Base-by-base conservation (phyloP, 2,329 filamentous ascomycete species). In the Curvularia hawaiiensis region DNA sequence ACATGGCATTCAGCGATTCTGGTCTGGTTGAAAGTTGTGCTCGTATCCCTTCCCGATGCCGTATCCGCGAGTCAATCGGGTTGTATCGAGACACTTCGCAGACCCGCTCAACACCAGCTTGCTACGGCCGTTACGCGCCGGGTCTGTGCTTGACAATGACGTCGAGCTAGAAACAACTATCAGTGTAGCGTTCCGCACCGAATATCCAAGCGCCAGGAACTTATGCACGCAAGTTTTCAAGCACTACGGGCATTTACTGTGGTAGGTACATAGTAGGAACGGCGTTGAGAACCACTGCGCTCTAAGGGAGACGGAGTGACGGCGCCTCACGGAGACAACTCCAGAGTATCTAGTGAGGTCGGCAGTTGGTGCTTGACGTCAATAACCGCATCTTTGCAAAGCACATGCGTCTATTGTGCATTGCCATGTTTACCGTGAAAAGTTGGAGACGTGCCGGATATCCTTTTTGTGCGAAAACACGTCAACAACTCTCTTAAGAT, bases 271-370 rank as follows among this genome's bases (percentile, higher is more conserved):
- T 52, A 35, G 16, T 38, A 20, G 28, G 20, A 56, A 47, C 33
- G 38, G 33, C 30, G 18, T 43, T 53, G 43, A 52, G 33, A 30
- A 14, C 28, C 18, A 31, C 47, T 53, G 44, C 38, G 16, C 22
- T 50, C 18, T 16, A 47, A 28, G 50, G 40, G 35, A 39, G 26
- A 26, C 49, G 20, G 33, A 47, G 22, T 14, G 18, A 3, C 44
- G 35, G 51, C 38, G 46, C 16, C 22, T 31, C 44, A 33, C 46
- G 52, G 50, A 44, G 50, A 56, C 14, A 43, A 16, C 24, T 53
- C 50, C 44, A 53, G 28, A 20, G 31, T 18, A 26, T 39, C 26
- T 41, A 28, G 46, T 30, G 41, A 50, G 43, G 31, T 52, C 31
- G 35, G 35, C n/a, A 38, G 22, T 9, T 26, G 44, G 35, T 18